These are phyloP conservation scores for Daldinia concentrica DNA, from an alignment of 495 filamentous ascomycete genomes.

Conservation along the genomic window DNA sequence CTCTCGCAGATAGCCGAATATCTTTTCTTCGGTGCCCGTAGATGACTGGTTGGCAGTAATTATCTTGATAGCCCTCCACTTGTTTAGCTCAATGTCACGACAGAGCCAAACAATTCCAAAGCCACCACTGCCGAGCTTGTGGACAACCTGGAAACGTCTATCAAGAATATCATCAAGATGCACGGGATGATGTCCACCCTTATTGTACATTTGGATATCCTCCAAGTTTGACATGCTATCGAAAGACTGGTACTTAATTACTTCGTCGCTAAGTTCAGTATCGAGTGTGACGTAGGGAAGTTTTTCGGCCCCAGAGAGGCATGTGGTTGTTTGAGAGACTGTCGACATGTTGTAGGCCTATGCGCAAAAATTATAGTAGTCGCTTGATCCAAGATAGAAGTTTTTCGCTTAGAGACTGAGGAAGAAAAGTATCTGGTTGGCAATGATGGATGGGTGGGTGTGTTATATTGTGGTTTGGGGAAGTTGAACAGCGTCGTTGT, in stretches of 20 bases:
- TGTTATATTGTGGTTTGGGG: neutral
- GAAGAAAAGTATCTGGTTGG: too few species aligned
- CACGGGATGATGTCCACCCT: slow-evolving; percentile 57
- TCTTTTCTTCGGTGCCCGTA: slow-evolving; percentile 11
- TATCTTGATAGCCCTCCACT: slow-evolving; percentile 46
- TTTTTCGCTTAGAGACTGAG: too few species aligned
- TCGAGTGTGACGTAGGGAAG: neutral
- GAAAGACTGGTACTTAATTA: slow-evolving; percentile 14
- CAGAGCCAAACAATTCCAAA: slow-evolving; percentile 67
- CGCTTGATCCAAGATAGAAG: too few species aligned
- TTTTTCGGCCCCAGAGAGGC: too few species aligned
- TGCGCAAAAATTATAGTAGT: too few species aligned
- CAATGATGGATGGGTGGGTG: neutral
- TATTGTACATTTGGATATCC: slow-evolving; percentile 44
- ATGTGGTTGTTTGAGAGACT: too few species aligned
- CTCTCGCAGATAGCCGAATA: slow-evolving; percentile 9
- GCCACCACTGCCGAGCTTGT: slow-evolving; percentile 64
- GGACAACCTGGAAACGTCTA: slow-evolving; percentile 56
- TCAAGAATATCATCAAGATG: slow-evolving; percentile 55
- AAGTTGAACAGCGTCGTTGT: neutral
- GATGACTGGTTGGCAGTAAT: slow-evolving; percentile 30
- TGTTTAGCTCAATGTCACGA: slow-evolving; percentile 45
- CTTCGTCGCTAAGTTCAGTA: neutral
- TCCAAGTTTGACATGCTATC: neutral
- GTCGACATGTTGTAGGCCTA: too few species aligned